Conservation (phyloP, 2,329 filamentous ascomycete species). For the Boeremia exigua region DNA sequence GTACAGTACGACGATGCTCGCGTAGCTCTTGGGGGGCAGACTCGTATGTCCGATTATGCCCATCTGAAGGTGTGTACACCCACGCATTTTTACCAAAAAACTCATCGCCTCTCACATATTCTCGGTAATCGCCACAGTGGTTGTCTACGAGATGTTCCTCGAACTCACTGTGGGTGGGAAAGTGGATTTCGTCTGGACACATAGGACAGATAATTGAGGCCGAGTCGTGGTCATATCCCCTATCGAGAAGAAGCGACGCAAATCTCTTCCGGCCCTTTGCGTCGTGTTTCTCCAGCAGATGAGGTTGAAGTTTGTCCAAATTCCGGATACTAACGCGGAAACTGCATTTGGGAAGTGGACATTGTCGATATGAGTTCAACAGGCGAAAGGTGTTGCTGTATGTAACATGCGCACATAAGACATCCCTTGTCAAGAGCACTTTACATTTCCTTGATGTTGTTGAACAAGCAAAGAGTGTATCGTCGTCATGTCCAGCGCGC, state of each 20-base stretch:
- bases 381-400: neutral
- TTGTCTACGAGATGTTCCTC: neutral
- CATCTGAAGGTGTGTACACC: neutral
- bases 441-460: too few relatives aligned
- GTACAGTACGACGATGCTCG: constrained; percentile 15
- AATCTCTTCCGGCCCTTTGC: constrained; percentile 3
- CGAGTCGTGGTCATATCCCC: constrained; percentile 15
- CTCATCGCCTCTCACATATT: neutral
- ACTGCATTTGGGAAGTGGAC: constrained; percentile 11
- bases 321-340: neutral
- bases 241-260: neutral
- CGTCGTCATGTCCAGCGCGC: constrained; percentile 19
- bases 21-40: constrained; percentile 7
- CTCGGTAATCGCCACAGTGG: constrained; percentile 5
- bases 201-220: constrained; percentile 13
- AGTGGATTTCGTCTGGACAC: constrained; percentile 1
- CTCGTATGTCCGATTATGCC: too few relatives aligned
- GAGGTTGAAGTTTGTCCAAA: constrained; percentile 8
- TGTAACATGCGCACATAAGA: constrained; percentile 9
- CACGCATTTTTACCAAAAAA: too few relatives aligned
- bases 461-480: constrained; percentile 17
- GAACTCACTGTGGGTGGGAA: constrained; percentile 3
- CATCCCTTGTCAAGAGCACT: neutral
- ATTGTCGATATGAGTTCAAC: neutral
- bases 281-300: constrained; percentile 17